Base-by-base conservation (phyloP, 179 eudicot species). In the Silene coronaria region DNA sequence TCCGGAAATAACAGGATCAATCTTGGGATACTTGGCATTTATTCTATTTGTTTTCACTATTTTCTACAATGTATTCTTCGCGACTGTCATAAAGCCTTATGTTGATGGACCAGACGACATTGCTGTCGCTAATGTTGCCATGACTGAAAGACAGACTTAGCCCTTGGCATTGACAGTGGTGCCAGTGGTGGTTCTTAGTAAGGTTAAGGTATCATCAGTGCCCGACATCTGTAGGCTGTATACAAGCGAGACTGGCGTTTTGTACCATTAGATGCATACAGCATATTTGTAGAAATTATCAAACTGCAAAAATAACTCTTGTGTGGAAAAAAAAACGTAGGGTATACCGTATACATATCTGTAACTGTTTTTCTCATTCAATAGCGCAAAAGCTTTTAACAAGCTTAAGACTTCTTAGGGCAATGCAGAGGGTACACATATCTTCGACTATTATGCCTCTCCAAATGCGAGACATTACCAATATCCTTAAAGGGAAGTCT, bases 401-500 rank as follows among this genome's bases (percentile, higher is more conserved):
- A 48, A 51, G 46, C 34, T 72, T 22, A 73, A 70, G 67, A 70
- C 22, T 76, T 70, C 10, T 70, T 71, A 38, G 79, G 76, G 73
- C 66, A 38, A 75, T 76, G 87, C 85, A 86, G 68, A 60, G 90
- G 86, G 73, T 78, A 82, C 46, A 82, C 74, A 62, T 85, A 82
- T 70, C 85, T 79, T 76, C 82, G 82, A 57, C 87, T 80, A 46
- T 75, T 87, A 62, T 86, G 96, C 83, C 80, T 88, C 71, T 75
- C 76, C 42, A 85, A 58, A 5, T 91, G 89, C 8, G 91, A 87
- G 57, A 81, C 59, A 75, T 92, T 95, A 64, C 90, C 88, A 64
- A 95, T 84, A 46, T 92, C 88, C 77, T 76, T 84, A 42, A 95
- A 86, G 5, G 96, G 89, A 16, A 81, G 72, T 42, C 94, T 86